Conservation (phyloP, 768 basidiomycete genomes). For the Terana coerulea region DNA sequence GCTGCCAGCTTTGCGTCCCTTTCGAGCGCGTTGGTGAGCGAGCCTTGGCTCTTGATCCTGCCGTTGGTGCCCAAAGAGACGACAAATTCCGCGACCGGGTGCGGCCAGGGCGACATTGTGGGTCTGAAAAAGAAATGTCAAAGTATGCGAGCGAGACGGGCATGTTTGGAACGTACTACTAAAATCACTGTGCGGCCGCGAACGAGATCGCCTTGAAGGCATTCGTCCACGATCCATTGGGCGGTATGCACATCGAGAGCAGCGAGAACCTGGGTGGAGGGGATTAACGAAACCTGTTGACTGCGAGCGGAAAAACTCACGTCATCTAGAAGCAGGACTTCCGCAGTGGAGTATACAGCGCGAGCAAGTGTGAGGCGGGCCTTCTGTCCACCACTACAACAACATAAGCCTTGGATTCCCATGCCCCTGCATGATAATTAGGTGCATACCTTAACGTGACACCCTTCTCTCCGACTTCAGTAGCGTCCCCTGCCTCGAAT, state of each 20-base stretch:
- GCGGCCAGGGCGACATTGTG: slow-evolving; percentile 49
- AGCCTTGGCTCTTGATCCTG: slow-evolving; percentile 42
- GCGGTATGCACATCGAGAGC: slow-evolving; percentile 50
- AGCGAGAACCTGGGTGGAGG: slow-evolving; percentile 31
- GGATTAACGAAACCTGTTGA: neutral
- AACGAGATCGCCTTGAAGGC: slow-evolving; percentile 43
- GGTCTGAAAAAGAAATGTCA: slow-evolving; percentile 33
- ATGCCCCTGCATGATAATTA: neutral
- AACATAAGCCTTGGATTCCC: neutral
- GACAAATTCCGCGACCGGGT: slow-evolving; percentile 51
- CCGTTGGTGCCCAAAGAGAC: slow-evolving; percentile 53
- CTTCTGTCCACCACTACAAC: slow-evolving; percentile 43
- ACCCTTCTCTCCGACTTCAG: slow-evolving; percentile 45
- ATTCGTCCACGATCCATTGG: slow-evolving; percentile 45
- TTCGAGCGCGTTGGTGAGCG: slow-evolving; percentile 42
- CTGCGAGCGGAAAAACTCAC: slow-evolving; percentile 27
- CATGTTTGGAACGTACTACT: slow-evolving; percentile 33
- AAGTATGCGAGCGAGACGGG: slow-evolving; percentile 19
- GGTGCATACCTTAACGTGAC: slow-evolving; percentile 24
- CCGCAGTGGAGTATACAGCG: slow-evolving; percentile 54
- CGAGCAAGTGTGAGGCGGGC: slow-evolving; percentile 56
- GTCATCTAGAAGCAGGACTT: slow-evolving; percentile 69
- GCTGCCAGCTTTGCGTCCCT: slow-evolving; percentile 33
- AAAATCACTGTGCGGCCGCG: slow-evolving; percentile 45
- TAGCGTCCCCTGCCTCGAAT: slow-evolving; percentile 32